Percentiles rank a stretch among this genome's conserved stretches.
Conservation (phyloP, 768 basidiomycete genomes). For the Hericium rajendrae region DNA sequence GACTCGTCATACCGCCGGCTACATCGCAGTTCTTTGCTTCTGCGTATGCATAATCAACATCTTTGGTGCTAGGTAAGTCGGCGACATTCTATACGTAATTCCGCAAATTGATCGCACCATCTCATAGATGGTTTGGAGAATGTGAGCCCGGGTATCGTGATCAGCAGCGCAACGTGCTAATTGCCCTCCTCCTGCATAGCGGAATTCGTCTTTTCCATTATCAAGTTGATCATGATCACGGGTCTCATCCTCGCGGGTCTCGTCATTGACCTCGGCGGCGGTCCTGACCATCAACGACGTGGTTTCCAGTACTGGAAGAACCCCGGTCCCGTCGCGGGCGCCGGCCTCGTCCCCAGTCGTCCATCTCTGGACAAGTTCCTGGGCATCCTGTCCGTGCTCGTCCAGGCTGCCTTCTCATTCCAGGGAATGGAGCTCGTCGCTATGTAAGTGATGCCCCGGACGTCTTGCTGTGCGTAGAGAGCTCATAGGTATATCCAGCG, state of each 20-base stretch:
- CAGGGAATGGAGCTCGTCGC: conserved; percentile 71
- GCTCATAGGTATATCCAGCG: conserved; percentile 25
- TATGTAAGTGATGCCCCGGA: conserved; percentile 31
- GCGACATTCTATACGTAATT: conserved; percentile 27
- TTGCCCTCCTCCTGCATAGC: conserved; percentile 20
- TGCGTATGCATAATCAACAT: conserved; percentile 55
- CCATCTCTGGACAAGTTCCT: conserved; percentile 32
- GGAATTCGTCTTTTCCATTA: conserved; percentile 56
- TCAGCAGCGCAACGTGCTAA: not conserved
- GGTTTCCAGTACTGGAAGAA: conserved; percentile 73
- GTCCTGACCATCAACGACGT: conserved; percentile 52
- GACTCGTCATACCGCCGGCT: conserved; percentile 41
- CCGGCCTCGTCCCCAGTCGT: conserved; percentile 22
- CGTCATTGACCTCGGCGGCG: conserved; percentile 71
- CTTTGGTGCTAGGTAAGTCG: conserved; percentile 64
- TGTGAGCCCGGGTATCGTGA: conserved; percentile 1
- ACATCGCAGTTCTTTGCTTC: conserved; percentile 50
- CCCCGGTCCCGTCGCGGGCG: conserved; percentile 45
- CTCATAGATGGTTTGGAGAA: conserved; percentile 47
- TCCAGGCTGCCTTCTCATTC: conserved; percentile 64
- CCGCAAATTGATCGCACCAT: not conserved
- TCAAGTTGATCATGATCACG: conserved; percentile 54
- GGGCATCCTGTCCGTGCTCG: conserved; percentile 31
- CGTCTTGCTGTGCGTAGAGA: not conserved
- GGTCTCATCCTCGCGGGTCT: conserved; percentile 55